Conservation (phyloP, 2,329 filamentous ascomycete species). For the Trichoderma sp. region DNA sequence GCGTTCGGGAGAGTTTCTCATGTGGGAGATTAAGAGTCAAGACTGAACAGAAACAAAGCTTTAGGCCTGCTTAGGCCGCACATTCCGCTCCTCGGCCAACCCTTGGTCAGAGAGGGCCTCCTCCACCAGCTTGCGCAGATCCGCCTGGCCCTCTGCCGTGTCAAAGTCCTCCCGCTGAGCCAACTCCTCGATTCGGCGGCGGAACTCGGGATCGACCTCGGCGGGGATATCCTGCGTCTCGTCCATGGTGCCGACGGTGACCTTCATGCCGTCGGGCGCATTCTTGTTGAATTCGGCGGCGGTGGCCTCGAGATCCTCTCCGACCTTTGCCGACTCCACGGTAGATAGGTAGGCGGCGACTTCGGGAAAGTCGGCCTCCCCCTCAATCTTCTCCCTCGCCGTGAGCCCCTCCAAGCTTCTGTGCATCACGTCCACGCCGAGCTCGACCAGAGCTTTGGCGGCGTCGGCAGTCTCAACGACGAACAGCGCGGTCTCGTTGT, state of each 20-base stretch:
- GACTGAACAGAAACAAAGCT: constrained; percentile 39
- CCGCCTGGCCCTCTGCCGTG: constrained; percentile 74
- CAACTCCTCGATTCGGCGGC: constrained; percentile 83
- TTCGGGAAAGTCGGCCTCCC: constrained; percentile 75
- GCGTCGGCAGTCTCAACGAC: constrained; percentile 81
- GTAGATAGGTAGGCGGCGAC: constrained; percentile 70
- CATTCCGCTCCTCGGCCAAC: constrained; percentile 64
- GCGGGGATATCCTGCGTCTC: constrained; percentile 61
- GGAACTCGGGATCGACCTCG: constrained; percentile 79
- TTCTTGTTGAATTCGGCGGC: constrained; percentile 38
- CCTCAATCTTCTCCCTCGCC: constrained; percentile 76
- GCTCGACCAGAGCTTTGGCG: constrained; percentile 76
- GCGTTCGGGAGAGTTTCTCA: constrained; percentile 56
- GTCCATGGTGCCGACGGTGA: constrained; percentile 76
- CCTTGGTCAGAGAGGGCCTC: constrained; percentile 74
- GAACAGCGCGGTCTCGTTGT: constrained; percentile 92
- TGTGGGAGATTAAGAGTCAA: constrained; percentile 60
- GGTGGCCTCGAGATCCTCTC: constrained; percentile 37
- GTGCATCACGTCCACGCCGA: constrained; percentile 67
- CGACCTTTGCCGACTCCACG: constrained; percentile 36
- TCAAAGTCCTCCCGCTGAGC: constrained; percentile 83
- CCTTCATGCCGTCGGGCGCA: constrained; percentile 72
- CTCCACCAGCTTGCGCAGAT: constrained; percentile 75
- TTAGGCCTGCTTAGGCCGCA: constrained; percentile 62
- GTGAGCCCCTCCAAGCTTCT: constrained; percentile 76